These are phyloP conservation scores for Stygiomarasmius scandens DNA, from an alignment of 1,284 basidiomycete species.

Conservation along the genomic window DNA sequence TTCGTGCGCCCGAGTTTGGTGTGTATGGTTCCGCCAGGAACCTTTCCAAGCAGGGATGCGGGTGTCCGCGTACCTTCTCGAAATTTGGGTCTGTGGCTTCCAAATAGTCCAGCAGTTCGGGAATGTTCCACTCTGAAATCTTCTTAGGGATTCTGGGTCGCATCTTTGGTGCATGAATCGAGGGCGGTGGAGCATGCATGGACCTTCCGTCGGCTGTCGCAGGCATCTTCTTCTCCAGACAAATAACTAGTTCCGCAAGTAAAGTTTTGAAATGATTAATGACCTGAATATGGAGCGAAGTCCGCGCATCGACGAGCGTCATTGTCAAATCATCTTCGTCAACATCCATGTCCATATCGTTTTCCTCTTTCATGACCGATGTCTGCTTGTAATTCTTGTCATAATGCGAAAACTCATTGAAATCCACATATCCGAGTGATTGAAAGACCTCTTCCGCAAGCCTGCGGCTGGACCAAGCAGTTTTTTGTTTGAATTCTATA, in stretches of 20 bases:
- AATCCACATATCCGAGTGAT: neutral
- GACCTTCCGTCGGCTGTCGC: slow-evolving; percentile 41
- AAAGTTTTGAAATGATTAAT: slow-evolving; percentile 67
- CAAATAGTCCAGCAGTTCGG: slow-evolving; percentile 62
- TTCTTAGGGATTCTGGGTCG: slow-evolving; percentile 42
- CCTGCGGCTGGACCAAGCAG: slow-evolving; percentile 16
- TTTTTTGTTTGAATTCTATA: slow-evolving; percentile 10
- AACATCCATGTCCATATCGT: slow-evolving; percentile 52
- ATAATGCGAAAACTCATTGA: neutral
- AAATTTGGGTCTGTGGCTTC: slow-evolving; percentile 27
- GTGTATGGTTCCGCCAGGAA: slow-evolving; percentile 55
- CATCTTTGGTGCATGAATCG: slow-evolving; percentile 51
- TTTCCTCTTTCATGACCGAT: slow-evolving; percentile 19
- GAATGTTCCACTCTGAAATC: slow-evolving; percentile 52
- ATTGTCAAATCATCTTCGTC: slow-evolving; percentile 50
- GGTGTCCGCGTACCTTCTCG: slow-evolving; percentile 27
- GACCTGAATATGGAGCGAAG: slow-evolving; percentile 68
- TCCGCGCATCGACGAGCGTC: slow-evolving; percentile 48
- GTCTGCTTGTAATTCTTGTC: slow-evolving; percentile 31
- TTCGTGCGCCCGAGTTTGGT: slow-evolving; percentile 46
- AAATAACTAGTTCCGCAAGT: slow-evolving; percentile 57
- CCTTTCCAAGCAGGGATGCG: slow-evolving; percentile 47
- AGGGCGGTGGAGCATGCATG: slow-evolving; percentile 49
- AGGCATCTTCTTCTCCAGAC: slow-evolving; percentile 51
- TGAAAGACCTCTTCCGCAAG: slow-evolving; percentile 11